Evolutionary conservation across 2,329 filamentous ascomycete genomes (phyloP).

Genomic region (Aspergillus puulaauensis): DNA sequence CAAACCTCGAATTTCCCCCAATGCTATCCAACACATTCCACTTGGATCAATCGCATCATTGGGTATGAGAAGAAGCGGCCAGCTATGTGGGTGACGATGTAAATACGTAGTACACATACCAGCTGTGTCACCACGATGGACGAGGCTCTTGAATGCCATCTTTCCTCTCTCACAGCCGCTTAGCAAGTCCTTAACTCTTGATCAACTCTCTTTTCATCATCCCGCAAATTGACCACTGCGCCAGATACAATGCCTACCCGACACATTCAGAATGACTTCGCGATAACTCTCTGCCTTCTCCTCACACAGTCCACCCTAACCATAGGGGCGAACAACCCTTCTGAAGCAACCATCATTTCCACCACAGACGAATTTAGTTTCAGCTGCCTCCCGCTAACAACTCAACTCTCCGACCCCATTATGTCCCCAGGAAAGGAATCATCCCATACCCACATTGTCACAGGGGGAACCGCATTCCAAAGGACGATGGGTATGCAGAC

Average conservation of each 20-base stretch:
- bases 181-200: not conserved
- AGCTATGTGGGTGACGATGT: not conserved
- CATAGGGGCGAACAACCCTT: not conserved
- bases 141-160: not conserved
- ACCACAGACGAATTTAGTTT: constrained; percentile 20
- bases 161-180: not conserved
- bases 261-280: not conserved
- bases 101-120: not conserved
- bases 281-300: not conserved
- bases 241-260: not conserved
- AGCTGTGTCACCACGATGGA: not conserved
- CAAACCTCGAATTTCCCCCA: too few species aligned
- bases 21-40: not conserved
- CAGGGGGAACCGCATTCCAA: constrained; percentile 69
- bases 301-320: not conserved
- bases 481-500: constrained; percentile 60
- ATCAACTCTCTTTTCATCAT: not conserved
- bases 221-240: not conserved
- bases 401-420: constrained; percentile 60
- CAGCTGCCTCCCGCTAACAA: constrained; percentile 28
- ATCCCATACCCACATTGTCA: constrained; percentile 67
- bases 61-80: not conserved
- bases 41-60: not conserved
- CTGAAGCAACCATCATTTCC: not conserved
- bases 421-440: constrained; percentile 60